Percentiles rank a stretch among this genome's conserved stretches.
Evolutionary conservation across 1,284 basidiomycete species (phyloP).

Genomic region (Phenoliferia sp.): DNA sequence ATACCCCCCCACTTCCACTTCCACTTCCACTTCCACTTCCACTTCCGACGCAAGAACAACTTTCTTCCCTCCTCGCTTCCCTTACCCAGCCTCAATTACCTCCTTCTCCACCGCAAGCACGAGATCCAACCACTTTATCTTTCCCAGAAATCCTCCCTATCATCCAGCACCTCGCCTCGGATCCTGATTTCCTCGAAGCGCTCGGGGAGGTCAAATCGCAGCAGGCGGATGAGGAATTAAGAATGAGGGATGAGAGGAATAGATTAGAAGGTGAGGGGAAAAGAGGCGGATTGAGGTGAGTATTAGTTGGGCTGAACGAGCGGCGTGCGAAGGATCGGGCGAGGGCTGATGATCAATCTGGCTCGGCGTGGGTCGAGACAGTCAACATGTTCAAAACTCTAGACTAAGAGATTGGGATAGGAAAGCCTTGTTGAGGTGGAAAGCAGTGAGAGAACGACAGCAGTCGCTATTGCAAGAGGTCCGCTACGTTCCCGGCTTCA

Average conservation of each 20-base stretch:
- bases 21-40: neutral
- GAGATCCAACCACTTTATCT: slow-evolving; percentile 13
- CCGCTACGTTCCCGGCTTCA: too few species aligned
- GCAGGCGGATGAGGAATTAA: slow-evolving; percentile 16
- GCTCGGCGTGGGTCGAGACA: neutral
- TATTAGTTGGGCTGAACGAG: neutral
- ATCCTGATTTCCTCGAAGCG: slow-evolving; percentile 8
- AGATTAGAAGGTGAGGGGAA: slow-evolving; percentile 17
- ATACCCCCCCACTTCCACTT: neutral
- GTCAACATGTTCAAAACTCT: slow-evolving; percentile 1
- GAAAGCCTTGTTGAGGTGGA: slow-evolving; percentile 15
- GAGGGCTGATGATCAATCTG: neutral
- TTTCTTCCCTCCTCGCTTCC: slow-evolving; percentile 19
- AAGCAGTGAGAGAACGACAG: neutral
- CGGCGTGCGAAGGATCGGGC: neutral
- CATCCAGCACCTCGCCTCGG: slow-evolving; percentile 14
- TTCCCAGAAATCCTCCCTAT: slow-evolving; percentile 22
- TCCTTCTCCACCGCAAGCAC: neutral
- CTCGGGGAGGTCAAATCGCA: slow-evolving; percentile 15
- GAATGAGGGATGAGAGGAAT: slow-evolving; percentile 14
- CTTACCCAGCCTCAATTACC: neutral
- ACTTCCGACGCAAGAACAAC: neutral
- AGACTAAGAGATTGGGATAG: slow-evolving; percentile 12
- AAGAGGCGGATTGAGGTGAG: slow-evolving; percentile 3
- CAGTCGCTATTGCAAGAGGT: slow-evolving; percentile 1